Evolutionary conservation across 495 filamentous ascomycete species (phyloP).

Genomic region (Pseudotulostoma volvatum): DNA sequence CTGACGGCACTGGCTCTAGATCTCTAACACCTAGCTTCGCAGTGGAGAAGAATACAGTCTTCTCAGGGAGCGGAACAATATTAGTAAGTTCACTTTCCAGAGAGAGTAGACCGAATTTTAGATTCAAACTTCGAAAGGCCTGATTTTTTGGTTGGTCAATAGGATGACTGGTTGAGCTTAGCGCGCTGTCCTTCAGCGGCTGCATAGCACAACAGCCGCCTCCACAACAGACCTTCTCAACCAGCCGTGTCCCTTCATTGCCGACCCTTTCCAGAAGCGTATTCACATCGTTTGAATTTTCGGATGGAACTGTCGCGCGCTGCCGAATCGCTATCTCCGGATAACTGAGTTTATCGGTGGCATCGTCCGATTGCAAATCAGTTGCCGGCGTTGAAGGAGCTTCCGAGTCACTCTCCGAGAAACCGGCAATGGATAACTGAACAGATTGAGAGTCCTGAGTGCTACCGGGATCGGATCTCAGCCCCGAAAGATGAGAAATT

Average conservation of each 20-base stretch:
- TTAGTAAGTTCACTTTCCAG: constrained; percentile 51
- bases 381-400: constrained; percentile 35
- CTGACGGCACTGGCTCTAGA: constrained; percentile 18
- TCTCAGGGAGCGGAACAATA: constrained; percentile 51
- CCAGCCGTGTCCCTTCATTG: constrained; percentile 28
- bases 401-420: constrained; percentile 27
- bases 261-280: constrained; percentile 38
- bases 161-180: constrained; percentile 21
- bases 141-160: constrained; percentile 61
- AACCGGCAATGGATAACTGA: constrained; percentile 4
- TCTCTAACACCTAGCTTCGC: constrained; percentile 22
- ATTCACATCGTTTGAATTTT: constrained; percentile 57
- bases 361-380: constrained; percentile 33
- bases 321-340: constrained; percentile 28
- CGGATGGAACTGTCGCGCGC: constrained; percentile 71
- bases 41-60: constrained; percentile 51
- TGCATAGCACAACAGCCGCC: constrained; percentile 77
- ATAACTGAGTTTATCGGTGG: constrained; percentile 20
- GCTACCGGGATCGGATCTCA: background rate
- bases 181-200: constrained; percentile 29
- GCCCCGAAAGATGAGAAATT: constrained; percentile 24
- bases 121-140: constrained; percentile 59
- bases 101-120: constrained; percentile 60
- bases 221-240: constrained; percentile 64
- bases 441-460: constrained; percentile 1